Evolutionary conservation across 352 stramenopile genomes (phyloP).

Genomic region (Pythium phragmiticola): DNA sequence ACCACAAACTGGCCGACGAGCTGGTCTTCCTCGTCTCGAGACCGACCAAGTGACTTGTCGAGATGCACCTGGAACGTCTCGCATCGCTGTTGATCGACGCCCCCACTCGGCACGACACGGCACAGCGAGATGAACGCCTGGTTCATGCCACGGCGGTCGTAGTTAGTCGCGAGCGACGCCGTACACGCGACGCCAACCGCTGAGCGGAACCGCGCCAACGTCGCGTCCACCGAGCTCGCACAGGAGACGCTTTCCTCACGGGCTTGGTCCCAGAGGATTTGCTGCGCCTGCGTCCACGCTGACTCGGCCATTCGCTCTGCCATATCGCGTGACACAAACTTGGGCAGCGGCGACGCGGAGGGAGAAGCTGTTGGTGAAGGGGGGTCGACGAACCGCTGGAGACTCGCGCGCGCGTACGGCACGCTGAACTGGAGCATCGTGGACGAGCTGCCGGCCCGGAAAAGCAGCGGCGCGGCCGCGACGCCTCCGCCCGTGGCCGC

Average conservation of each 20-base stretch:
- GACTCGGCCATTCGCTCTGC: constrained; percentile 61
- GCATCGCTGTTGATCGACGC: constrained; percentile 26
- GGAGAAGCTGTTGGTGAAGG: neutral
- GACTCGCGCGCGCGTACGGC: constrained; percentile 62
- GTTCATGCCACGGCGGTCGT: constrained; percentile 57
- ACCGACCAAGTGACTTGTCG: constrained; percentile 56
- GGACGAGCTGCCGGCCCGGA: constrained; percentile 58
- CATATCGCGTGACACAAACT: constrained; percentile 62
- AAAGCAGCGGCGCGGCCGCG: constrained; percentile 44
- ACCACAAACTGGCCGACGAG: constrained; percentile 70
- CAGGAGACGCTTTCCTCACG: constrained; percentile 21
- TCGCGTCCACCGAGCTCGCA: constrained; percentile 25
- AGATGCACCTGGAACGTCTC: constrained; percentile 65
- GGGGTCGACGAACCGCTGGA: constrained; percentile 43
- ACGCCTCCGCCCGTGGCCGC: constrained; percentile 58
- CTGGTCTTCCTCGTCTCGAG: constrained; percentile 63
- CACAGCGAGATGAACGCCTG: constrained; percentile 74
- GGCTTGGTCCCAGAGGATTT: constrained; percentile 37
- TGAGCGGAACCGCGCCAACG: constrained; percentile 35
- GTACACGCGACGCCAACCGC: constrained; percentile 71
- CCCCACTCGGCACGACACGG: constrained; percentile 12
- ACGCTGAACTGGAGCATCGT: constrained; percentile 71
- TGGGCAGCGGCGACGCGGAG: constrained; percentile 8
- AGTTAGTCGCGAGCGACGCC: constrained; percentile 62
- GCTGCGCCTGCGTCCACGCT: constrained; percentile 46